A percentile compares a stretch with the other conserved stretches of the same genome.
These are phyloP conservation scores for Fraxinus anomala DNA, from an alignment of 257 asterid species.

Conservation along the genomic window DNA sequence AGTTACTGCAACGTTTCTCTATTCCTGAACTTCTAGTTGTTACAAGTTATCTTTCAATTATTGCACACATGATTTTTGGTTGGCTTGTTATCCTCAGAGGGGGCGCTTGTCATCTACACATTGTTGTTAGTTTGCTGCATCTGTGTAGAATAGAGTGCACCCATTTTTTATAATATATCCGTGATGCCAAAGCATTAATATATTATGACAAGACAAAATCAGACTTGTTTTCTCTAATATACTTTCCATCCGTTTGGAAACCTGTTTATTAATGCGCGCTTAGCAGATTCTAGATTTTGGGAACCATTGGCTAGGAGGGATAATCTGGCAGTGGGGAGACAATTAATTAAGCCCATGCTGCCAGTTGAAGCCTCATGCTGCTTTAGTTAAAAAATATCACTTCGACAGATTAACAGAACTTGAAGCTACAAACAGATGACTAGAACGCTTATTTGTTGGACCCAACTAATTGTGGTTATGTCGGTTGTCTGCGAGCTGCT, in stretches of 20 bases:
- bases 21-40: neutral
- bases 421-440: conserved; percentile 13
- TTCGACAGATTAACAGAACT: neutral
- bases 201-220: neutral
- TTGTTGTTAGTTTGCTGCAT: neutral
- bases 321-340: neutral
- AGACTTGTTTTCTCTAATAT: neutral
- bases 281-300: neutral
- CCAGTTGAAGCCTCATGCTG: neutral
- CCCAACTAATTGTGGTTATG: conserved; percentile 19
- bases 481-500: conserved; percentile 19
- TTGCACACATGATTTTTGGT: neutral
- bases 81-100: neutral
- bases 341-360: conserved; percentile 2
- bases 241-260: neutral
- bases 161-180: neutral
- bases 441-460: conserved; percentile 19
- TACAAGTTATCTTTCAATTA: conserved; percentile 5
- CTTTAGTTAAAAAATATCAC: neutral
- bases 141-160: neutral
- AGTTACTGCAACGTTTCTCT: neutral
- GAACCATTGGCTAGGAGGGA: neutral
- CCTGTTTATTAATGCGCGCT: neutral
- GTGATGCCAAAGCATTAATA: neutral
- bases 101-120: neutral